These are phyloP conservation scores for Suaeda aralocaspica DNA, from an alignment of 148 eudicot genomes.

Conservation along the genomic window DNA sequence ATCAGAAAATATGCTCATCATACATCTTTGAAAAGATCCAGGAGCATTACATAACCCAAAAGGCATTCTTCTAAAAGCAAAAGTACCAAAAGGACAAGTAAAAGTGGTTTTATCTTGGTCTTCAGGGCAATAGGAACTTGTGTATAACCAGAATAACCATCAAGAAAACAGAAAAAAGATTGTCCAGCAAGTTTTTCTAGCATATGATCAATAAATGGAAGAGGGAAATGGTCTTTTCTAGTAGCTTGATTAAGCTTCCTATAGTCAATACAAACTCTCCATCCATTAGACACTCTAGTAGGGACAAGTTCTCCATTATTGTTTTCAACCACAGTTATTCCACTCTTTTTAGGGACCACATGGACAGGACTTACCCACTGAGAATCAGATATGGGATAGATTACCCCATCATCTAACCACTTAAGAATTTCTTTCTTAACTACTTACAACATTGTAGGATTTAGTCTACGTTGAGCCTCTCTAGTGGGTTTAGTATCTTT, in stretches of 20 bases:
- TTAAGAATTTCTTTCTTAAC: neutral
- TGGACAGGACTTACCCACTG: neutral
- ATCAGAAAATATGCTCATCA: constrained; percentile 9
- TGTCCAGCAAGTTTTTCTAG: neutral
- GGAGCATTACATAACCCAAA: neutral
- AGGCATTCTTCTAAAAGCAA: neutral
- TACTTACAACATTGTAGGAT: neutral
- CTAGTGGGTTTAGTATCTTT: neutral
- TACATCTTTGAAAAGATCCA: neutral
- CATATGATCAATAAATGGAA: constrained; percentile 9
- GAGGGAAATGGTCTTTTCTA: neutral
- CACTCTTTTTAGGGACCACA: neutral
- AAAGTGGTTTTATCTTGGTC: constrained; percentile 2
- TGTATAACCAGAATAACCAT: neutral
- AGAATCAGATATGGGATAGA: neutral
- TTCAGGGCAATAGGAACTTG: neutral
- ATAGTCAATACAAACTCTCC: constrained; percentile 4
- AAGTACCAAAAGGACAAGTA: constrained; percentile 1
- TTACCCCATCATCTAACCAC: neutral
- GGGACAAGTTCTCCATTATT: neutral
- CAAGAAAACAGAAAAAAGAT: neutral
- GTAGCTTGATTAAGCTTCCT: neutral
- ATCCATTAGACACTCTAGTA: neutral
- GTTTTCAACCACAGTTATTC: neutral
- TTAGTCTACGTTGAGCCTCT: neutral